Base-by-base conservation (phyloP, 2,329 filamentous ascomycete species). In the Hypoxylon sp. region DNA sequence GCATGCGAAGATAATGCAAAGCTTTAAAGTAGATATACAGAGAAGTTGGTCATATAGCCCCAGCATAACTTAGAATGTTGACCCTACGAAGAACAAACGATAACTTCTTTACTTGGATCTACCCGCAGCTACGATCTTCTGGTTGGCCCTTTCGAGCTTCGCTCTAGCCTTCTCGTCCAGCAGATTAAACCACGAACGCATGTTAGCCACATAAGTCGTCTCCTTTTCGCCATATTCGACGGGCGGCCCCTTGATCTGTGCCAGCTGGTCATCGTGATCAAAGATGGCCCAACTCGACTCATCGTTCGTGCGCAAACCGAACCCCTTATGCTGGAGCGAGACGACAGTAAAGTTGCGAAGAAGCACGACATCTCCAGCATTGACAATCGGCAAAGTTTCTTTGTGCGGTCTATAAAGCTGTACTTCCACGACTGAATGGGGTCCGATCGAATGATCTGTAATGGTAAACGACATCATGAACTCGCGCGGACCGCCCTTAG, bases 231-330 rank as follows among this genome's bases (percentile, higher is more conserved):
- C 81, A 67, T 86, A 82, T 77, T 91, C 88, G 19, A 91, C 83
- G 0, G 88, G 88, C 58, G 87, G 86, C 0, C 88, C 88, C 67
- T 83, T 85, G 57, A 90, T 85, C 78, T 90, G 85, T 46, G 85
- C 80, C 47, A 83, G 77, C 56, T 78, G 78, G 32, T 72, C 72
- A 35, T 79, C 77, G 42, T 79, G 78, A 71, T 89, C 86, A 68
- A 88, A 90, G 2, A 91, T 87, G 1, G 87, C 88, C 86, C 89
- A 91, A 59, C 86, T 85, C 15, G 87, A 89, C 35, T 79, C 81
- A 48, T 86, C 85, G n/a, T 81, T 82, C n/a, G 83, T 83, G 52
- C 83, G 80, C 54, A 90, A 78, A 0, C 86, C 88, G 68, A 87
- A 89, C 1, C 85, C 88, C 57, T 85, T 85, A 50, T 81, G 82